Evolutionary conservation across 352 stramenopile species (phyloP).

Genomic region (Pythium diclinum): DNA sequence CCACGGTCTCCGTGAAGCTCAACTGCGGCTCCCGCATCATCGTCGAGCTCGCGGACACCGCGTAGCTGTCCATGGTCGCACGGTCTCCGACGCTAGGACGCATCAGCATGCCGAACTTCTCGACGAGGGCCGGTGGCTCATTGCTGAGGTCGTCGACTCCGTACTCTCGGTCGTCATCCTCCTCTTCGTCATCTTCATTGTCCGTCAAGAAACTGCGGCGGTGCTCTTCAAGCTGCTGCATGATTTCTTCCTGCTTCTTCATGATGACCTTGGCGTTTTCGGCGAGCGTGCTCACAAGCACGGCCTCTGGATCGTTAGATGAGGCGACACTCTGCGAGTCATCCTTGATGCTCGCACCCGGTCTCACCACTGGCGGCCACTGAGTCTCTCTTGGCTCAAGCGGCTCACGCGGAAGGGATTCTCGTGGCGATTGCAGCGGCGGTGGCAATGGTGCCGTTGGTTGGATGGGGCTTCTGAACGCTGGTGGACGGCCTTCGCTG

Average conservation of each 20-base stretch:
- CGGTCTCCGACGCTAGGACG: slow-evolving; percentile 6
- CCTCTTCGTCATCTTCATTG: slow-evolving; percentile 32
- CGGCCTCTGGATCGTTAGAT: slow-evolving; percentile 10
- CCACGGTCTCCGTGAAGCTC: slow-evolving; percentile 31
- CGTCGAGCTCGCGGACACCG: slow-evolving; percentile 33
- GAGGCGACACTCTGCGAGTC: background rate
- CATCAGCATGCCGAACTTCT: slow-evolving; percentile 22
- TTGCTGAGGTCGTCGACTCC: slow-evolving; percentile 27
- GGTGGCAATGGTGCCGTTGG: background rate
- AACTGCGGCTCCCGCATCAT: slow-evolving; percentile 25
- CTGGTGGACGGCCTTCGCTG: background rate
- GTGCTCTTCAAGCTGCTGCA: slow-evolving; percentile 21
- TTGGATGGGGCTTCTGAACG: background rate
- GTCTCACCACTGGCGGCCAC: background rate
- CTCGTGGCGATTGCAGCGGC: background rate
- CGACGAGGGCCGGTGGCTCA: slow-evolving; percentile 15
- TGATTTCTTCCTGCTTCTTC: slow-evolving; percentile 19
- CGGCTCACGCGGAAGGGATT: background rate
- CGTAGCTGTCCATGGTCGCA: slow-evolving; percentile 37
- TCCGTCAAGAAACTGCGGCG: slow-evolving; percentile 20
- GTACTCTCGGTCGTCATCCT: slow-evolving; percentile 31
- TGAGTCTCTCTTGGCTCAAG: background rate
- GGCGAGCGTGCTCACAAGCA: slow-evolving; percentile 1
- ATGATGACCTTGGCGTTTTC: slow-evolving; percentile 11
- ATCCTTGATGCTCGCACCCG: background rate